Base-by-base conservation (phyloP, 768 basidiomycete species). In the Gloeopeniophorella convolvens region DNA sequence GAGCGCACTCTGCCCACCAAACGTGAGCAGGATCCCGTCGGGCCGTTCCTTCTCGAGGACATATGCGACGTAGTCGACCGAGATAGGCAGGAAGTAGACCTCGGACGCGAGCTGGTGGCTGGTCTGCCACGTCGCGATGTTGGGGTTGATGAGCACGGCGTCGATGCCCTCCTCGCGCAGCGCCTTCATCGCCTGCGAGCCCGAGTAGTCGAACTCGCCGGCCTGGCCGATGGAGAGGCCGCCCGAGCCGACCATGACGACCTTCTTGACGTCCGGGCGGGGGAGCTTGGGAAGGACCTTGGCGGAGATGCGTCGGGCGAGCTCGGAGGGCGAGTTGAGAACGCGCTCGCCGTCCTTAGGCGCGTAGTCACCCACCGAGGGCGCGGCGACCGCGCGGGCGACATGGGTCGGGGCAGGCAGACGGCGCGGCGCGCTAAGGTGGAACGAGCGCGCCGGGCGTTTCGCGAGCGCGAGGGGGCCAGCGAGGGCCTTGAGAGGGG, bases 161-260 rank as follows among this genome's bases (percentile, higher is more conserved):
- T 88, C 79, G 44, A 99, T 84, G 45, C 94, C 94, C 66, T 94
- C 91, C 68, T 99, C 96, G 59, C 85, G 82, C 45, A 99, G 82
- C 13, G 96, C 96, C 67, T 99, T 98, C 69, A 99, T 82, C 9
- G 96, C 96, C 69, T 99, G 96, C 5, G 95, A 97, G 39, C 96
- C 96, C 16, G 95, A 97, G 66, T 99, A 99, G 67, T 99, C 96
- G 68, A 99, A 99, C 71, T 99, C 96, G 67, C 96, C 96, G 4
- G 96, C 96, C 68, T 99, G 96, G 24, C 96, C 96, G 50, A 99
- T 99, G 61, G 83, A 86, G 39, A 99, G 82, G 46, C 96, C 96
- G 59, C 96, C 96, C 59, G 85, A 88, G 51, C 96, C 96, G 20
- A 99, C 92, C 54, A 98, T 91, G 59, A 97, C 79, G 44, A 98